Base-by-base conservation (phyloP, 2,329 filamentous ascomycete genomes). In the Penicillium sp. region DNA sequence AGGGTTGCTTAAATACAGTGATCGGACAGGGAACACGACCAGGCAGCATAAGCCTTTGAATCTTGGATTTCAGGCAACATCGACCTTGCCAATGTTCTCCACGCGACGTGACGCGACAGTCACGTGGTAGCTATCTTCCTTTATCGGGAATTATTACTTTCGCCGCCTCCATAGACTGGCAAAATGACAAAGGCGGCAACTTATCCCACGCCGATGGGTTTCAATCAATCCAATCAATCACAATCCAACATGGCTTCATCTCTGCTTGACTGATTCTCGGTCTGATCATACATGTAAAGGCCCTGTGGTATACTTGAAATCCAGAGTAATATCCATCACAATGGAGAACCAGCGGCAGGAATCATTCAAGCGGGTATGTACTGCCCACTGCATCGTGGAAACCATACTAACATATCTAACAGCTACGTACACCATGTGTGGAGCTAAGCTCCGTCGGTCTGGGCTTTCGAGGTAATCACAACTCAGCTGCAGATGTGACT, bases 381-480 rank as follows among this genome's bases (percentile, higher is more conserved):
- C 5, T 35, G 51, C 50, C 33, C 33, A 44, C 31, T 26, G 51
- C 43, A 9, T 31, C 14, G 22, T 48, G 47, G n/a, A 16, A 29
- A 49, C 46, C 24, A 49, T 51, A 31, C 67, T 74, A 58, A 74
- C 55, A 33, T 31, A 35, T 35, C 11, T 26, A 56, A 42, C 64
- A 84, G 81, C 76, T 88, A 54, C 86, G 86, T 62, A 78, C 80
- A 49, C 75, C 78, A 55, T 88, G 85, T 65, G 81, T 88, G 33
- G 78, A 82, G 45, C 77, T 88, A 35, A 83, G 83, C 60, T 81
- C 86, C 47, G 73, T 78, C 48, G 81, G 81, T 10, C 71, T 86
- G 16, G 74, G 72, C 43, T 78, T 86, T 55, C 77, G 79, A 48
- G 78, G 77, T 33, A 76, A 75, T 35, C 77, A 79, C 54, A 71